Percentiles rank a stretch among this genome's conserved stretches.
These are phyloP conservation scores for Amborella trichopoda DNA, from an alignment of 164 flowering plant genomes.

Conservation along the genomic window DNA sequence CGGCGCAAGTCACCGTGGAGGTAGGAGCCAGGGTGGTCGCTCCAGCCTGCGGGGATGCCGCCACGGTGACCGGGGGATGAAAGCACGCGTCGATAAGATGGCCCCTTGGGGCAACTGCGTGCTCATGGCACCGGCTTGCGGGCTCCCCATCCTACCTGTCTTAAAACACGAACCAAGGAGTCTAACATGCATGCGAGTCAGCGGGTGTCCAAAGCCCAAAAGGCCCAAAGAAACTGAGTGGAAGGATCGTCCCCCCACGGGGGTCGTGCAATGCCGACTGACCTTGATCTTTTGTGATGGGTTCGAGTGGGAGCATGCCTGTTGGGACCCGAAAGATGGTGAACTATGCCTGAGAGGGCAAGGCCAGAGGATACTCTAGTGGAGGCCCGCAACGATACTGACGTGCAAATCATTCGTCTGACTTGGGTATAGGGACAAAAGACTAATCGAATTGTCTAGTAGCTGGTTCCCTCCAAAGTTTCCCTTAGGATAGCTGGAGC, in stretches of 20 bases:
- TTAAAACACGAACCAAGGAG: slow-evolving; percentile 4
- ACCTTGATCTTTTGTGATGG: no score
- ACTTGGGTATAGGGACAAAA: slow-evolving; percentile 8
- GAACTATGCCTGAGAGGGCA: slow-evolving; percentile 6
- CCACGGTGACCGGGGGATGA: no score
- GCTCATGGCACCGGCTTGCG: not conserved
- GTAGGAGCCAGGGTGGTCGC: not conserved
- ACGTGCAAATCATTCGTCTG: no score
- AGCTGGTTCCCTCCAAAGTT: slow-evolving; percentile 5
- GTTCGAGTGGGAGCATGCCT: no score
- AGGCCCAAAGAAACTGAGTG: not conserved
- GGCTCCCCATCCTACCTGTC: slow-evolving; percentile 1
- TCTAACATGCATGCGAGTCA: no score
- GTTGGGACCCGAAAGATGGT: no score
- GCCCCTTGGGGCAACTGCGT: no score
- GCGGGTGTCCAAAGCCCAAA: no score
- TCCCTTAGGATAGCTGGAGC: no score
- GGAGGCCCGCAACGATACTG: slow-evolving; percentile 1
- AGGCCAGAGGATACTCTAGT: slow-evolving; percentile 2
- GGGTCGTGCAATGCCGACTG: not conserved
- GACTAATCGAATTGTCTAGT: slow-evolving; percentile 9
- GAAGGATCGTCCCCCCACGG: not conserved
- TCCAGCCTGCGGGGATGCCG: no score
- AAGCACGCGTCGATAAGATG: no score
- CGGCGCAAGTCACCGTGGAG: not conserved